Evolutionary conservation across 2,329 filamentous ascomycete species (phyloP), one percentile per base, ranked within the genome.

Genomic region (Herpotrichia juniperi): DNA sequence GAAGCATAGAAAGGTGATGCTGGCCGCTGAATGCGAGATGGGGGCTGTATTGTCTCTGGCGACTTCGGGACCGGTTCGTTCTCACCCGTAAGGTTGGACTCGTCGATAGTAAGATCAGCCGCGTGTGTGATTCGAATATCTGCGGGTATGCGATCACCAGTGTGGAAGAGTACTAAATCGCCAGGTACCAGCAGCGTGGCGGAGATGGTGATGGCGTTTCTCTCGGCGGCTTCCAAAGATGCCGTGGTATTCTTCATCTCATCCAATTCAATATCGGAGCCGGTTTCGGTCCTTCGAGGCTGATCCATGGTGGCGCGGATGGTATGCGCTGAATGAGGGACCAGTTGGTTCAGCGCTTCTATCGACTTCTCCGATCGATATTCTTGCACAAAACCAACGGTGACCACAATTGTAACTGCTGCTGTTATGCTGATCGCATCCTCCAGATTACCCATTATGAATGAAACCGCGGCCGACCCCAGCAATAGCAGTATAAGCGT

Each of bases 341-440:
- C 93, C 22, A 99, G 79, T 64, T 94, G 91, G 68, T 90, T 97
- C 62, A 99, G 79, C 17, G 94, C 94, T 74, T 99, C 94, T 60
- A 99, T 86, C 2, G 93, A 97, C 75, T 99, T 96, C 72, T 99
- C 94, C 7, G 94, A 97, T 53, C 94, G 84, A 73, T 99, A 99
- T 76, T 99, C 94, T 72, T 99, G 94, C 46, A 97, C 86, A 64
- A 99, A 99, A 1, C 93, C 94, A 35, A 99, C 94, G 0, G 89
- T 89, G 21, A 99, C 93, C 5, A 99, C 94, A 63, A 99, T 99
- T 22, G 93, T 96, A 19, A 99, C 94, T 1, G 94, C 94, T 26
- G 96, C 87, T 0, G 93, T 90, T 68, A 99, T 99, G 74, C 93
- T 97, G 64, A 99, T 78, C 5, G 93, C 93, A 77, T 99, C 96